phyloP scores from a whole-genome alignment of 441 rosid species.

The Pelargonium citronellum region DNA sequence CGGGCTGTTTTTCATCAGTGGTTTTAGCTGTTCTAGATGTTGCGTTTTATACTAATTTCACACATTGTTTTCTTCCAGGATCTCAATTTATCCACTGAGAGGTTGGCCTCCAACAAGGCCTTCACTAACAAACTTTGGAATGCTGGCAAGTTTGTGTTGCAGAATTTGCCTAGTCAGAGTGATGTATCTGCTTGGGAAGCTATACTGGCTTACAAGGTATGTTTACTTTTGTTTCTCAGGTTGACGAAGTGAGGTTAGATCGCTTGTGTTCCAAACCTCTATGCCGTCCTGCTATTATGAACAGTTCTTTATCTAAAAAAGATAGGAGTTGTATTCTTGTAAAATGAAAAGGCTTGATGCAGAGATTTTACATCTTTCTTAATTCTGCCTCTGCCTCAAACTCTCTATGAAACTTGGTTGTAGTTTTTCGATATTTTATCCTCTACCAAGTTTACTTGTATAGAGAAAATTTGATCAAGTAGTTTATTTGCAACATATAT shows the following conservation, averaged over 20 bases:
- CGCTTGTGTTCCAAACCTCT: conserved; percentile 5
- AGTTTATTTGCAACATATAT: neutral
- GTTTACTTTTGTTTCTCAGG: conserved; percentile 19
- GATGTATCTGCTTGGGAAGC: conserved; percentile 70
- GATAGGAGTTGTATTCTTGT: neutral
- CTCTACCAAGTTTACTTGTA: neutral
- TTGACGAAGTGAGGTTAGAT: conserved; percentile 9
- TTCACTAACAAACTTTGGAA: conserved; percentile 97
- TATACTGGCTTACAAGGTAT: conserved; percentile 54
- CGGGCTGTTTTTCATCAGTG: conserved; percentile 14
- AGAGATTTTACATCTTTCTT: neutral
- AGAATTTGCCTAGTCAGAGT: conserved; percentile 65
- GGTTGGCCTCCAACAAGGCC: conserved; percentile 89
- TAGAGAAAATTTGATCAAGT: conserved; percentile 1
- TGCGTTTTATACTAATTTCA: conserved; percentile 21
- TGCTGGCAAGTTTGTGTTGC: conserved; percentile 90
- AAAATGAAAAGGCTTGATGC: neutral
- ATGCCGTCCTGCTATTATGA: conserved; percentile 1
- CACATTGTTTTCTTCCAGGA: conserved; percentile 46
- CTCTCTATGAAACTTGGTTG: neutral
- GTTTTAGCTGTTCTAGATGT: conserved; percentile 18
- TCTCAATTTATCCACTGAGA: conserved; percentile 84
- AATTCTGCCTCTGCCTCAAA: conserved; percentile 1
- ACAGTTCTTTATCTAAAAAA: neutral
- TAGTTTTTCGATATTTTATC: neutral